Evolutionary conservation across 1,284 basidiomycete genomes (phyloP).

Genomic region (Marasmius tenuissimus): DNA sequence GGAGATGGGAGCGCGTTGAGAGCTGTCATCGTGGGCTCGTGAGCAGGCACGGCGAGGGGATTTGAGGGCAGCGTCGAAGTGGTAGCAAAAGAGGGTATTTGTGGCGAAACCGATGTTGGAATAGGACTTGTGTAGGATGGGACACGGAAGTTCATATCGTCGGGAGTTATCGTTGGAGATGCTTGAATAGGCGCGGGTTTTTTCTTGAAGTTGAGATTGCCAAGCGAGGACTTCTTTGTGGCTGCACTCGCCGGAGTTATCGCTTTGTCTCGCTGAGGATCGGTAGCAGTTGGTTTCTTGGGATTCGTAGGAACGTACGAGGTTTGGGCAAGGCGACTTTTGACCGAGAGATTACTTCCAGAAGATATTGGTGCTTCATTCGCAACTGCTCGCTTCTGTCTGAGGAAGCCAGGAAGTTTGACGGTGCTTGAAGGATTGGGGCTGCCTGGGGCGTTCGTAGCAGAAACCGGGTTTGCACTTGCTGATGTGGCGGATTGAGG

Average conservation of each 20-base stretch:
- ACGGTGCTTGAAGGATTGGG: too few species aligned
- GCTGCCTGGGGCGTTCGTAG: background rate
- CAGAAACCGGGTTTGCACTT: constrained; percentile 1
- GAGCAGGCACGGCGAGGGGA: background rate
- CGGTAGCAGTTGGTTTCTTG: background rate
- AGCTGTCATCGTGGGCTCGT: background rate
- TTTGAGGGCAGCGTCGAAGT: background rate
- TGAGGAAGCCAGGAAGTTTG: background rate
- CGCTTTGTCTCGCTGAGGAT: background rate
- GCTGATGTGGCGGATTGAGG: background rate
- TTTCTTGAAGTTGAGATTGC: constrained; percentile 6
- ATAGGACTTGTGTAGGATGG: background rate
- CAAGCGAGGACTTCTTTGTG: background rate
- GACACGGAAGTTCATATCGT: background rate
- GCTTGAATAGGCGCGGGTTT: constrained; percentile 1
- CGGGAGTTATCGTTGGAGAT: constrained; percentile 1
- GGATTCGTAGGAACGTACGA: constrained; percentile 6
- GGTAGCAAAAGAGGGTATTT: background rate
- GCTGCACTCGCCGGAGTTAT: background rate
- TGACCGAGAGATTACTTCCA: constrained; percentile 9
- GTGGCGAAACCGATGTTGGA: background rate
- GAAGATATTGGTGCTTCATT: background rate
- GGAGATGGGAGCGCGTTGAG: background rate
- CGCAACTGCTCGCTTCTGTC: background rate
- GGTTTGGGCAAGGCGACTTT: constrained; percentile 8